Conservation (phyloP, 2,329 filamentous ascomycete species). For the Chaetomiaceae sp. region DNA sequence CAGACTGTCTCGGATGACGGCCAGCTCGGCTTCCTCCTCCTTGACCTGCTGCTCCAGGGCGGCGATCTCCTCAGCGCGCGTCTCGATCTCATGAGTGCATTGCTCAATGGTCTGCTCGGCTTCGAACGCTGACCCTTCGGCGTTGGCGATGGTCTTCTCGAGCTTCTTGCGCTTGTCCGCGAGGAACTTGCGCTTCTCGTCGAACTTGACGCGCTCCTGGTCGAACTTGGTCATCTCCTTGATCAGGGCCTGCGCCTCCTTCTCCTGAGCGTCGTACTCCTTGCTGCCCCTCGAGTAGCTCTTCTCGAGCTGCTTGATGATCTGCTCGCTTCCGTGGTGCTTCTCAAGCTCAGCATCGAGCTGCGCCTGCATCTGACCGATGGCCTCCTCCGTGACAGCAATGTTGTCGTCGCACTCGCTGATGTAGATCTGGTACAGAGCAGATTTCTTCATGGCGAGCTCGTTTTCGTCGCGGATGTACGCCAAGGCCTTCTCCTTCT, state of each 20-base stretch:
- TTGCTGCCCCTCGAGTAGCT: slow-evolving; percentile 77
- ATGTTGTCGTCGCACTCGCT: slow-evolving; percentile 86
- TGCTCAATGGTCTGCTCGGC: slow-evolving; percentile 74
- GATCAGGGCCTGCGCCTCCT: slow-evolving; percentile 69
- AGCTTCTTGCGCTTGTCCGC: slow-evolving; percentile 89
- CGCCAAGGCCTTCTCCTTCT: slow-evolving; percentile 89
- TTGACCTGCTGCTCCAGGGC: slow-evolving; percentile 72
- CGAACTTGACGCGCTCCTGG: slow-evolving; percentile 94
- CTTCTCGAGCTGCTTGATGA: slow-evolving; percentile 86
- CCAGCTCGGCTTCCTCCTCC: slow-evolving; percentile 75
- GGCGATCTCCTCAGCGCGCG: slow-evolving; percentile 67
- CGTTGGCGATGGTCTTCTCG: slow-evolving; percentile 77
- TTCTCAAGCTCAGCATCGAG: slow-evolving; percentile 86
- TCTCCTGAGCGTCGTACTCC: slow-evolving; percentile 77
- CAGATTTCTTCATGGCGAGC: slow-evolving; percentile 79
- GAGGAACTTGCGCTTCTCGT: slow-evolving; percentile 96
- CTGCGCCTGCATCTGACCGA: slow-evolving; percentile 82
- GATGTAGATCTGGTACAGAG: slow-evolving; percentile 88
- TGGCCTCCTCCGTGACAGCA: slow-evolving; percentile 81
- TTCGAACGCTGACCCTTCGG: slow-evolving; percentile 68
- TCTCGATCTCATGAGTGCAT: slow-evolving; percentile 72
- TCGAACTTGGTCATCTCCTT: slow-evolving; percentile 93
- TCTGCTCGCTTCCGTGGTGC: slow-evolving; percentile 81
- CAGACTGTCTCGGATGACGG: slow-evolving; percentile 75
- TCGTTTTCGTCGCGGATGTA: slow-evolving; percentile 94